Evolutionary conservation across 108 stramenopile genomes (phyloP).

Genomic region (Cyclotella atomus): DNA sequence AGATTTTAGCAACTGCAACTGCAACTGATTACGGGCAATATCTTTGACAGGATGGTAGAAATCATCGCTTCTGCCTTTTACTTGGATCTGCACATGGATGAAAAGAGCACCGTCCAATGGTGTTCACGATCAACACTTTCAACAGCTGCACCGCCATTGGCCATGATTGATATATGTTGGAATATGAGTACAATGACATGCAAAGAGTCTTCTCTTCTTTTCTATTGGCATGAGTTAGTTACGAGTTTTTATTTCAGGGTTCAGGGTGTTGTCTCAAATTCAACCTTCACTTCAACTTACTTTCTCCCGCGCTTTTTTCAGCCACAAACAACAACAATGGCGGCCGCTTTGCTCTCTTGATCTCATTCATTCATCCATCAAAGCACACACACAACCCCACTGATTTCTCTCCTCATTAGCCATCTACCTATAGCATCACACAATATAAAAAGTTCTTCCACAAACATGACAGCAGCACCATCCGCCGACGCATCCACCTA

Average conservation of each 20-base stretch:
- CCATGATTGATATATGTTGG: not conserved
- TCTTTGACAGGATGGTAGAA: not conserved
- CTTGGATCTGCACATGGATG: constrained; percentile 12
- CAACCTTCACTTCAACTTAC: too few relatives aligned
- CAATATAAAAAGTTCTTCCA: too few relatives aligned
- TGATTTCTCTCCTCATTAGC: too few relatives aligned
- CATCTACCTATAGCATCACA: too few relatives aligned
- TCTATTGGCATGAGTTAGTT: too few relatives aligned
- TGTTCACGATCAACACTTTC: not conserved
- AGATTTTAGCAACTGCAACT: constrained; percentile 2
- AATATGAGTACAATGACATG: not conserved
- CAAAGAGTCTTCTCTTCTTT: not conserved
- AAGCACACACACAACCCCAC: too few relatives aligned
- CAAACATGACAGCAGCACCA: too few relatives aligned
- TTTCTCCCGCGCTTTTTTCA: not conserved
- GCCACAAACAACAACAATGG: not conserved
- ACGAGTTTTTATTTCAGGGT: too few relatives aligned
- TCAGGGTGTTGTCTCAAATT: too few relatives aligned
- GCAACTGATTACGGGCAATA: not conserved
- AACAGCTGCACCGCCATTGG: not conserved
- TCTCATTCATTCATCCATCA: too few relatives aligned
- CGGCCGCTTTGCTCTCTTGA: constrained; percentile 2
- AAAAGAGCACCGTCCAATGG: constrained; percentile 1
- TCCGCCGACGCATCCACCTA: constrained; percentile 47
- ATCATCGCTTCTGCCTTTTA: not conserved